Conservation (phyloP, 208 protist genomes). For the Trypanosoma platydactyli region DNA sequence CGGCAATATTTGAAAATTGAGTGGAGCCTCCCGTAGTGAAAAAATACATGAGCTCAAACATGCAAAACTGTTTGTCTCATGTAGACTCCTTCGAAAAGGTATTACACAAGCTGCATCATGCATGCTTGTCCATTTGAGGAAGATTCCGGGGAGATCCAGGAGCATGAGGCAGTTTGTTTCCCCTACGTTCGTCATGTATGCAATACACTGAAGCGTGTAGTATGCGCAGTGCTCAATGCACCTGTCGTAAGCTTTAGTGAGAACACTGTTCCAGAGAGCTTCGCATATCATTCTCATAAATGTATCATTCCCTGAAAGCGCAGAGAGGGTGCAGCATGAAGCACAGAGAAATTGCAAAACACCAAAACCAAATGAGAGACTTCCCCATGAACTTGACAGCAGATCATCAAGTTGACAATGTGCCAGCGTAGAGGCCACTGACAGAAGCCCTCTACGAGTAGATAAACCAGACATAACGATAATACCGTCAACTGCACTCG, state of each 20-base stretch:
- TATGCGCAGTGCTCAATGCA: constrained; percentile 22
- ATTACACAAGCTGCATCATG: background rate
- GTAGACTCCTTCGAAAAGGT: background rate
- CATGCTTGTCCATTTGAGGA: background rate
- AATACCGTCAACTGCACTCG: constrained; percentile 7
- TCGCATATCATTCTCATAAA: constrained; percentile 22
- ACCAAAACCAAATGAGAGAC: constrained; percentile 23
- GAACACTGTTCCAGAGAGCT: constrained; percentile 24
- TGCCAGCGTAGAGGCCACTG: constrained; percentile 9
- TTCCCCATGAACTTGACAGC: constrained; percentile 5
- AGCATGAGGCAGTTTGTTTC: constrained; percentile 24
- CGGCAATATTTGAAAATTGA: background rate
- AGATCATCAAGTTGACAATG: constrained; percentile 23
- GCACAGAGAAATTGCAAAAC: constrained; percentile 17
- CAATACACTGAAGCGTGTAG: constrained; percentile 24
- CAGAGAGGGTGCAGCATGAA: constrained; percentile 14
- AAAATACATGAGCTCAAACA: background rate
- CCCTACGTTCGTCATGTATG: constrained; percentile 15
- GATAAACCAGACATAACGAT: constrained; percentile 25
- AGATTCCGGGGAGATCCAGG: background rate
- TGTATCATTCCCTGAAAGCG: constrained; percentile 13
- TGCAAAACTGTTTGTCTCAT: background rate
- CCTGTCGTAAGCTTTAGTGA: constrained; percentile 4
- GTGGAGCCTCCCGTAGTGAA: background rate
- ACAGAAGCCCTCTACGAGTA: constrained; percentile 12